Percentiles rank a stretch among this genome's conserved stretches.
These are phyloP conservation scores for Aspergillus indologenus DNA, from an alignment of 495 filamentous ascomycete genomes.

Conservation along the genomic window DNA sequence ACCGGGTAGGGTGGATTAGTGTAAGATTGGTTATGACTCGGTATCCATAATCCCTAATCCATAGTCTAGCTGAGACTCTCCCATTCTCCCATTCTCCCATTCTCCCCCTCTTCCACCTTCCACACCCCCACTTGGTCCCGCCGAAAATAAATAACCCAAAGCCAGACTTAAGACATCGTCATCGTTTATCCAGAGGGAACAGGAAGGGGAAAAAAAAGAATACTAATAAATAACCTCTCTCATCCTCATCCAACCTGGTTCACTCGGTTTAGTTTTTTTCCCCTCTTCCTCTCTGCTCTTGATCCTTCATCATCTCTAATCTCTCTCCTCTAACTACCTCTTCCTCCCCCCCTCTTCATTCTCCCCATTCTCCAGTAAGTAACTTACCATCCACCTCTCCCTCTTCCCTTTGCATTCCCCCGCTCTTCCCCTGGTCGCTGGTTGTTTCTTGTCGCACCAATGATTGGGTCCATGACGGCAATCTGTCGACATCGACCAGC, in stretches of 20 bases:
- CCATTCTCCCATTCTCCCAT: background rate
- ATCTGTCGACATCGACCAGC: constrained; percentile 28
- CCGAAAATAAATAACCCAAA: constrained; percentile 9
- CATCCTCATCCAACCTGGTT: background rate
- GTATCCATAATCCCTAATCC: background rate
- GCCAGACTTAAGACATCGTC: background rate
- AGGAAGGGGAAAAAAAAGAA: too few species aligned
- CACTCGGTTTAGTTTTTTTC: constrained; percentile 11
- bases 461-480: constrained; percentile 28
- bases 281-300: constrained; percentile 10
- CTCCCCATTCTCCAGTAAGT: constrained; percentile 5
- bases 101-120: background rate
- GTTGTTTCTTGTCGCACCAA: background rate
- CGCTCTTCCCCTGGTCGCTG: background rate
- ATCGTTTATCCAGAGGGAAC: background rate
- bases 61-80: background rate
- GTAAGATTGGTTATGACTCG: background rate
- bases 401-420: background rate
- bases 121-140: constrained; percentile 10
- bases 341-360: constrained; percentile 7
- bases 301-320: background rate
- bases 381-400: background rate
- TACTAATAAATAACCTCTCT: constrained; percentile 5
- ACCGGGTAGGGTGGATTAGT: background rate
- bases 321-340: background rate